phyloP scores from a whole-genome alignment of 768 basidiomycete species.

The Hericium alpestre region DNA sequence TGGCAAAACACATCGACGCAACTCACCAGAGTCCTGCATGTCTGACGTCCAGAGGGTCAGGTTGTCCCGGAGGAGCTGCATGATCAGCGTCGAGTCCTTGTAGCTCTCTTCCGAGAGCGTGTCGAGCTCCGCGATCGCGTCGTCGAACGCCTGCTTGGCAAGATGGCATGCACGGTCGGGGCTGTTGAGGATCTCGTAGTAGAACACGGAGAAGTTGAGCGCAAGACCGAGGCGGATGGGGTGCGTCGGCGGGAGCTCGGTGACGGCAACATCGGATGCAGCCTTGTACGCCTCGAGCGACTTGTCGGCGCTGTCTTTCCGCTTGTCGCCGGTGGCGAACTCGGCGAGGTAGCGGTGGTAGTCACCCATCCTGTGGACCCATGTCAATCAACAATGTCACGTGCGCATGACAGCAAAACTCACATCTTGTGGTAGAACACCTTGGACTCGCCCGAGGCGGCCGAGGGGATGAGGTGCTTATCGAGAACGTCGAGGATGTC shows the following conservation, averaged over 20 bases:
- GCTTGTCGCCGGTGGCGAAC: slow-evolving; percentile 96
- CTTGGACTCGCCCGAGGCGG: slow-evolving; percentile 93
- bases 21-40: slow-evolving; percentile 85
- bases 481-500: slow-evolving; percentile 96
- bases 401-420: slow-evolving; percentile 19
- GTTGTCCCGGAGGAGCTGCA: slow-evolving; percentile 96
- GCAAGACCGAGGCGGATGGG: slow-evolving; percentile 98
- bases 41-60: slow-evolving; percentile 97
- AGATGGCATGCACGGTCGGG: slow-evolving; percentile 98
- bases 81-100: slow-evolving; percentile 97
- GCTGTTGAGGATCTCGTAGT: slow-evolving; percentile 98
- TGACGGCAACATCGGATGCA: slow-evolving; percentile 92
- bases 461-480: slow-evolving; percentile 95
- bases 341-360: slow-evolving; percentile 99
- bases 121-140: slow-evolving; percentile 98
- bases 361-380: slow-evolving; percentile 80
- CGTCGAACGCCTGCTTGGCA: slow-evolving; percentile 98
- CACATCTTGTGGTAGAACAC: slow-evolving; percentile 99
- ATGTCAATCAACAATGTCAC: not conserved
- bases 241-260: slow-evolving; percentile 90
- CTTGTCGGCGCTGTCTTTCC: slow-evolving; percentile 94
- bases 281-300: slow-evolving; percentile 96
- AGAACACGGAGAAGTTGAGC: slow-evolving; percentile 99
- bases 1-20: not conserved
- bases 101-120: slow-evolving; percentile 97